Evolutionary conservation across 805 yeast species (phyloP), one percentile per base, ranked within the genome.

Genomic region (Starmerella bombi): DNA sequence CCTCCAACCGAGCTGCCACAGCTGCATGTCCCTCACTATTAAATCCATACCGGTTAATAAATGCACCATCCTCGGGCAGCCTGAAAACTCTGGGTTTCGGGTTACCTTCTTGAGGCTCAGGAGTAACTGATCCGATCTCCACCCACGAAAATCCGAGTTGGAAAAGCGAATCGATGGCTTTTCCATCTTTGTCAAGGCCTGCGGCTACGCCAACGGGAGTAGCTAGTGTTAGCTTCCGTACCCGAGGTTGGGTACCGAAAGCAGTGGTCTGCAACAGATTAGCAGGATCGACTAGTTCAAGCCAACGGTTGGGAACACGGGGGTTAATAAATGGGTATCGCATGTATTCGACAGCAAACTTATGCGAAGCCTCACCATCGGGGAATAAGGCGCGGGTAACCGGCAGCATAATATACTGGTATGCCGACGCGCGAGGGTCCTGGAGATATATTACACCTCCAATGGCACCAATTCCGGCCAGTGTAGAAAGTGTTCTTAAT

Each of bases 171-270:
- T 88, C 96, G 50, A 88, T 74, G 17, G 83, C 94, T 55, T 84
- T 93, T 38, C 83, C 97, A 54, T 86, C 78, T 62, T 88, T 88
- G 60, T 88, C 97, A 49, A 88, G 71, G 10, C 97, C 97, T 20
- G 97, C 97, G 37, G 97, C 96, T 52, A 86, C 69, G 12, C 96
- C 96, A 37, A 88, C 66, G 19, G 97, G 96, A 41, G 78, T 77
- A 17, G 69, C 68, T 56, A 88, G 62, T 0, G 54, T 63, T 41
- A 60, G 36, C 17, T 56, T 50, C 19, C 47, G 42, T 31, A 58
- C 62, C 20, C 51, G 44, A 9, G 57, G 55, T 5, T 23, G 25
- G 19, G 27, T 16, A 22, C 30, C 33, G 37, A 59, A 60, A 14
- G 60, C 48, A 20, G 50, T 43, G 9, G 57, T 57, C 9, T 43